A percentile compares a stretch with the other conserved stretches of the same genome.
phyloP scores from a whole-genome alignment of 805 yeast genomes.

The Wickerhamomyces ciferrii region DNA sequence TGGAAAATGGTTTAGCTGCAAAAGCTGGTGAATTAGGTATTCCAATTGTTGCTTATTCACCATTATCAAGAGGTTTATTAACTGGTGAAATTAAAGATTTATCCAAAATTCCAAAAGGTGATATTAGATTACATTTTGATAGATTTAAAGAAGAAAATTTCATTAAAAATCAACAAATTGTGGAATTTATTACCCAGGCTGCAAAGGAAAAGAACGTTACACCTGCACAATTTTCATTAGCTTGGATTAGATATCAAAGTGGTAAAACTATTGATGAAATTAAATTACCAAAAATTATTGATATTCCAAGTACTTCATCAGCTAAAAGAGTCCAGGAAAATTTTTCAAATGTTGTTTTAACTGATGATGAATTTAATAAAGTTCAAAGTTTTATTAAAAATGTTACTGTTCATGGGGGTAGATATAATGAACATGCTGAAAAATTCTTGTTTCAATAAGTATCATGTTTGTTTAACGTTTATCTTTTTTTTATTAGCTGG shows the following conservation, averaged over 20 bases:
- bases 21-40: conserved; percentile 52
- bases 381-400: conserved; percentile 40
- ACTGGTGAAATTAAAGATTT: conserved; percentile 52
- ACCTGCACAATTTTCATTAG: conserved; percentile 65
- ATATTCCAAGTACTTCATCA: conserved; percentile 78
- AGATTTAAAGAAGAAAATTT: conserved; percentile 57
- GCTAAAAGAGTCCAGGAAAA: conserved; percentile 57
- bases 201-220: conserved; percentile 43
- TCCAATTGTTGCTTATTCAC: conserved; percentile 78
- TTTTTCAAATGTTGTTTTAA: conserved; percentile 38
- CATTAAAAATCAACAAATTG: conserved; percentile 47
- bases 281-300: conserved; percentile 52
- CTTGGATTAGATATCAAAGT: conserved; percentile 51
- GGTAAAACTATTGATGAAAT: conserved; percentile 14
- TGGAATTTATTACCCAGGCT: conserved; percentile 41
- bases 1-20: conserved; percentile 57
- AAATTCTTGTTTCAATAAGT: conserved; percentile 2
- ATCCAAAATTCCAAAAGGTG: conserved; percentile 49
- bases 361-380: conserved; percentile 52
- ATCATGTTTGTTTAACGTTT: no score
- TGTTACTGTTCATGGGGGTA: conserved; percentile 47
- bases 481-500: no score
- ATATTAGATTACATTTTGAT: conserved; percentile 45
- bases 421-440: conserved; percentile 37
- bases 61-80: conserved; percentile 73